These are phyloP conservation scores for Yamadazyma nakazawae DNA, from an alignment of 805 yeast genomes.

Conservation along the genomic window DNA sequence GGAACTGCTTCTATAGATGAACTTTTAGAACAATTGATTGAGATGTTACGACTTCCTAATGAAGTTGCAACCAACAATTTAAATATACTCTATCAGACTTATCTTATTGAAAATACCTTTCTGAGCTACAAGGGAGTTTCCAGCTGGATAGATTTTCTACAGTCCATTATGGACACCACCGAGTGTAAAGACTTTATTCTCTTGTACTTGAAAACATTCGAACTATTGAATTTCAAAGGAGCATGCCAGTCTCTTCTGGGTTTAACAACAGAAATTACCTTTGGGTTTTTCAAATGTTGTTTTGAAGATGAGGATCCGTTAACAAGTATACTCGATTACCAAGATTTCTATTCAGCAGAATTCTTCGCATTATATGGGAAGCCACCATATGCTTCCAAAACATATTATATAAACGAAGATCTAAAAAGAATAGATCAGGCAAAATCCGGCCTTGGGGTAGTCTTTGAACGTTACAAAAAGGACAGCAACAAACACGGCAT, in stretches of 20 bases:
- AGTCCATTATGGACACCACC: slow-evolving; percentile 20
- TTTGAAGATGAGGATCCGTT: slow-evolving; percentile 8
- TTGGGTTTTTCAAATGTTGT: slow-evolving; percentile 8
- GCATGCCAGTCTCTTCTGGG: background rate
- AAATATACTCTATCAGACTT: slow-evolving; percentile 25
- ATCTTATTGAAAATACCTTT: slow-evolving; percentile 26
- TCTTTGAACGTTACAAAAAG: slow-evolving; percentile 19
- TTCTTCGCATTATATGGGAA: slow-evolving; percentile 20
- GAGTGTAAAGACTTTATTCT: slow-evolving; percentile 27
- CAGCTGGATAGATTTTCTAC: slow-evolving; percentile 36
- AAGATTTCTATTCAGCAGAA: slow-evolving; percentile 37
- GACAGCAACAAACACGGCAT: slow-evolving; percentile 18
- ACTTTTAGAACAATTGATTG: slow-evolving; percentile 23
- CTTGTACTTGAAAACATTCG: slow-evolving; percentile 32
- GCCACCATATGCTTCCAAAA: slow-evolving; percentile 20
- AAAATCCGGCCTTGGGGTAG: slow-evolving; percentile 12
- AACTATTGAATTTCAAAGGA: slow-evolving; percentile 18
- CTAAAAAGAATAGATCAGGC: background rate
- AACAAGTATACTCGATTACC: slow-evolving; percentile 16
- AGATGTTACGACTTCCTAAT: slow-evolving; percentile 16
- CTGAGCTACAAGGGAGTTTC: slow-evolving; percentile 18
- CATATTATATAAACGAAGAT: slow-evolving; percentile 15
- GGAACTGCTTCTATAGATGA: slow-evolving; percentile 19
- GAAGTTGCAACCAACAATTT: slow-evolving; percentile 23
- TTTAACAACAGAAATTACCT: background rate